Conservation (phyloP, 2,329 filamentous ascomycete genomes). For the Ophiostoma angusticollis region DNA sequence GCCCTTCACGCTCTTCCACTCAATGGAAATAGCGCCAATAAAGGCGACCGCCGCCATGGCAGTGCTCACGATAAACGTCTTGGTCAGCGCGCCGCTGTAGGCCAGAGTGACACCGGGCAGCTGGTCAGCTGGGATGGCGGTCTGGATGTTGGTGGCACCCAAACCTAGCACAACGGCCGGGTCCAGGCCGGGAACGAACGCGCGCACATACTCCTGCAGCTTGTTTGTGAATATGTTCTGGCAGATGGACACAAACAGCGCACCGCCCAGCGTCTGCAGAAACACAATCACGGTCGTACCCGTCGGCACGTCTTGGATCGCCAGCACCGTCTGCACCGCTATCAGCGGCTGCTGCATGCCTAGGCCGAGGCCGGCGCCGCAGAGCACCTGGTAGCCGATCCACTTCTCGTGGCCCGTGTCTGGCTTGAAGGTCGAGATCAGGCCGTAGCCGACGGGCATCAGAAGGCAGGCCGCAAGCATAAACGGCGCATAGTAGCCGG, state of each 20-base stretch:
- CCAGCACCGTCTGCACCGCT: conserved; percentile 29
- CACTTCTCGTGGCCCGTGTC: conserved; percentile 32
- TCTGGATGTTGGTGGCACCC: conserved; percentile 17
- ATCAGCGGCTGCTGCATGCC: conserved; percentile 28
- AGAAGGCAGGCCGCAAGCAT: conserved; percentile 25
- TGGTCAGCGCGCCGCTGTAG: conserved; percentile 22
- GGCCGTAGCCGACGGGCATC: conserved; percentile 34
- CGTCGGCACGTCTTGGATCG: conserved; percentile 26
- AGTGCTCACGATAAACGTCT: conserved; percentile 21
- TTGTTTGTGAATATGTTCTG: conserved; percentile 31
- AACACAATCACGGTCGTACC: conserved; percentile 29
- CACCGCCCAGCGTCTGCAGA: conserved; percentile 20
- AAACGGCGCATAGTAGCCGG: conserved; percentile 28
- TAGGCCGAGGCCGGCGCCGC: conserved; percentile 27
- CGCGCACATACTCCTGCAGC: conserved; percentile 20
- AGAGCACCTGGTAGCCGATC: conserved; percentile 30
- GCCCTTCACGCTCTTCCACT: conserved; percentile 33
- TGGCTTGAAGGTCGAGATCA: conserved; percentile 38
- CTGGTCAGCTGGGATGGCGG: conserved; percentile 9
- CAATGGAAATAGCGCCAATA: conserved; percentile 22
- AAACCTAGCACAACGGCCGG: conserved; percentile 13
- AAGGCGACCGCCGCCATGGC: conserved; percentile 26
- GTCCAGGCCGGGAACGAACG: conserved; percentile 17
- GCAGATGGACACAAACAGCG: conserved; percentile 28
- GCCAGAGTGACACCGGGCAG: conserved; percentile 14